Conservation (phyloP, 2,329 filamentous ascomycete species). For the Xylaria hypoxylon region DNA sequence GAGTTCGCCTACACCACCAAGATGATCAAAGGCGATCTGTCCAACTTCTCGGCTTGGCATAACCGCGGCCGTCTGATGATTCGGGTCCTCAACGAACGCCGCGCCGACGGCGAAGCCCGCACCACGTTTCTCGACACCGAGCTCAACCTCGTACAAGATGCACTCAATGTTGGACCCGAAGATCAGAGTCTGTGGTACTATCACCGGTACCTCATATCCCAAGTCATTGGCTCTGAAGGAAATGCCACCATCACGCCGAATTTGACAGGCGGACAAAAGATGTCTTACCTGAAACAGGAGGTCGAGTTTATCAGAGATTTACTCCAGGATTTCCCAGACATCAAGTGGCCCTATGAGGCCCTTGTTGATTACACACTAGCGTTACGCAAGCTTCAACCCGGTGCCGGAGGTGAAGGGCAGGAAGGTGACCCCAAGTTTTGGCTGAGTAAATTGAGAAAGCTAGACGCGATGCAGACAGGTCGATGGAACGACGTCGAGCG, state of each 20-base stretch:
- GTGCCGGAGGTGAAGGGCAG: constrained; percentile 56
- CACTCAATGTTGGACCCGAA: constrained; percentile 88
- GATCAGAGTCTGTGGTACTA: constrained; percentile 99
- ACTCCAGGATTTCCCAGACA: constrained; percentile 66
- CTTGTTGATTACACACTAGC: constrained; percentile 78
- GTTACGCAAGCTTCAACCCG: constrained; percentile 65
- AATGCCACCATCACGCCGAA: constrained; percentile 72
- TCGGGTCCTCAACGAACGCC: constrained; percentile 76
- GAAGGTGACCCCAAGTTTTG: constrained; percentile 62
- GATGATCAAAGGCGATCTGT: constrained; percentile 87
- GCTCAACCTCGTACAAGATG: constrained; percentile 78
- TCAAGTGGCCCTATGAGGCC: constrained; percentile 87
- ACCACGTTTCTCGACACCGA: constrained; percentile 80
- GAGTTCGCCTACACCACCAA: constrained; percentile 92
- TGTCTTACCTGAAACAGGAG: constrained; percentile 75
- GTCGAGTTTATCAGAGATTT: constrained; percentile 78
- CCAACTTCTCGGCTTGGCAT: constrained; percentile 98
- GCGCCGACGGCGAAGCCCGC: constrained; percentile 71
- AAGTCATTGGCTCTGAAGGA: constrained; percentile 64
- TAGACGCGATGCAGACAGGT: constrained; percentile 80
- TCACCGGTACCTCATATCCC: constrained; percentile 85
- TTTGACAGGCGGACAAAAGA: constrained; percentile 70
- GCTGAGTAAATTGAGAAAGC: constrained; percentile 72
- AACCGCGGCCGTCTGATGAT: constrained; percentile 87
- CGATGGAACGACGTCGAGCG: constrained; percentile 79